Conservation (phyloP, 306 rosid species). For the Cucumis melo region DNA sequence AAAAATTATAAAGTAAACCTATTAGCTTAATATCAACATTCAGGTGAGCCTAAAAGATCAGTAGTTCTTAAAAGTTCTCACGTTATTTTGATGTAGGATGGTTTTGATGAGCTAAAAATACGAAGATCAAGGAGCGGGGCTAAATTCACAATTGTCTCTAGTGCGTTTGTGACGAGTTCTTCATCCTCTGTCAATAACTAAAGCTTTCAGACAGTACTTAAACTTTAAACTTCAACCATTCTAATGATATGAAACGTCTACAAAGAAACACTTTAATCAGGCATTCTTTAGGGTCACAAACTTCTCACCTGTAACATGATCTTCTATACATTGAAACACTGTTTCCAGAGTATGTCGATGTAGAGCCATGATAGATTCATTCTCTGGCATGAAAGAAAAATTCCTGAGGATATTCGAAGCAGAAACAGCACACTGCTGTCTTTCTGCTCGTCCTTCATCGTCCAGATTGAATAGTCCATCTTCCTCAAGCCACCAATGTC, state of each 20-base stretch:
- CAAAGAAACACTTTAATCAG: neutral
- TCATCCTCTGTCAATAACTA: conserved; percentile 67
- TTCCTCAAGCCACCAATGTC: conserved; percentile 79
- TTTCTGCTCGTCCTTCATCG: conserved; percentile 87
- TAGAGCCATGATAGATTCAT: conserved; percentile 87
- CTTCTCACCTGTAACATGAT: conserved; percentile 47
- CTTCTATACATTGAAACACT: conserved; percentile 80
- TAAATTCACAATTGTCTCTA: conserved; percentile 93
- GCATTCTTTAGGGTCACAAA: neutral
- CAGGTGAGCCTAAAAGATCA: neutral
- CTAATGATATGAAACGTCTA: neutral
- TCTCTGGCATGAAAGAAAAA: conserved; percentile 98
- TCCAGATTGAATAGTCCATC: conserved; percentile 83
- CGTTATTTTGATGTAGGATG: conserved; percentile 92
- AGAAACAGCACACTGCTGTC: conserved; percentile 78
- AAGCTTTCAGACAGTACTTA: conserved; percentile 10
- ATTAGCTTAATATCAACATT: conserved; percentile 8
- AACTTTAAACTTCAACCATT: neutral
- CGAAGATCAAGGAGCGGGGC: conserved; percentile 90
- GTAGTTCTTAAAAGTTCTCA: conserved; percentile 25
- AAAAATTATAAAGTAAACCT: neutral
- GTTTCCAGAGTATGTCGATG: conserved; percentile 93
- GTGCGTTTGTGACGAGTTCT: conserved; percentile 94
- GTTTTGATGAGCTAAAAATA: conserved; percentile 78
- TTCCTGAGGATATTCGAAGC: conserved; percentile 91